A percentile compares a stretch with the other conserved stretches of the same genome.
These are phyloP conservation scores for Orbilia quercus DNA, from an alignment of 2,329 filamentous ascomycete genomes.

Conservation along the genomic window DNA sequence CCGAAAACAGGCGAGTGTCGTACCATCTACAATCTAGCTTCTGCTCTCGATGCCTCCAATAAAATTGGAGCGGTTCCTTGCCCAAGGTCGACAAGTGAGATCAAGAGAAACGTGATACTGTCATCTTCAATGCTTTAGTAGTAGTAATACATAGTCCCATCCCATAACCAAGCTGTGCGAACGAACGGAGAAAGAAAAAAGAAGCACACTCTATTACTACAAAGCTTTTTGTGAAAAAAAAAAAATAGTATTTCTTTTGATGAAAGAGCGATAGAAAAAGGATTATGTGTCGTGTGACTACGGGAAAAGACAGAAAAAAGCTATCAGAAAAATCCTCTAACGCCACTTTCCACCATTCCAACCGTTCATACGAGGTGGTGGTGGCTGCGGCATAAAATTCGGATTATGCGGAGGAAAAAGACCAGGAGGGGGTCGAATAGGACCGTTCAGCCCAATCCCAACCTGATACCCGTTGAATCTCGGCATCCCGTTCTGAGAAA, in stretches of 20 bases:
- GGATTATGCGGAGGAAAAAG: not conserved
- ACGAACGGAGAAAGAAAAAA: not conserved
- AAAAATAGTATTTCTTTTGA: not conserved
- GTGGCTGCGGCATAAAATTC: not conserved
- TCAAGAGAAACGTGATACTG: not conserved
- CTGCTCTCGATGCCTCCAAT: not conserved
- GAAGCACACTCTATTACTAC: constrained; percentile 8
- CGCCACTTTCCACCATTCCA: not conserved
- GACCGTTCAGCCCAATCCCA: no score
- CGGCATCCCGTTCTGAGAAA: no score
- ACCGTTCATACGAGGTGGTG: not conserved
- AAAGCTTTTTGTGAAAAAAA: constrained; percentile 11
- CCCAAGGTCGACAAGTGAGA: not conserved
- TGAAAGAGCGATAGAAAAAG: not conserved
- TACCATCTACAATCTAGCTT: no score
- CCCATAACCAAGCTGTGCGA: constrained; percentile 3
- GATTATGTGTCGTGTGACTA: not conserved
- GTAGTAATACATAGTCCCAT: constrained; percentile 38
- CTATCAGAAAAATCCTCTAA: no score
- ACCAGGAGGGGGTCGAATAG: not conserved
- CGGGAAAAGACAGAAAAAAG: no score
- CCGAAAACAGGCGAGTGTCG: constrained; percentile 14
- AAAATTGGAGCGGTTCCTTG: not conserved
- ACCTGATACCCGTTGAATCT: no score
- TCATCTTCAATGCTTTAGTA: constrained; percentile 19